A percentile compares a stretch with the other conserved stretches of the same genome.
Evolutionary conservation across 2,329 filamentous ascomycete genomes (phyloP).

Genomic region (Pseudogymnoascus sp.): DNA sequence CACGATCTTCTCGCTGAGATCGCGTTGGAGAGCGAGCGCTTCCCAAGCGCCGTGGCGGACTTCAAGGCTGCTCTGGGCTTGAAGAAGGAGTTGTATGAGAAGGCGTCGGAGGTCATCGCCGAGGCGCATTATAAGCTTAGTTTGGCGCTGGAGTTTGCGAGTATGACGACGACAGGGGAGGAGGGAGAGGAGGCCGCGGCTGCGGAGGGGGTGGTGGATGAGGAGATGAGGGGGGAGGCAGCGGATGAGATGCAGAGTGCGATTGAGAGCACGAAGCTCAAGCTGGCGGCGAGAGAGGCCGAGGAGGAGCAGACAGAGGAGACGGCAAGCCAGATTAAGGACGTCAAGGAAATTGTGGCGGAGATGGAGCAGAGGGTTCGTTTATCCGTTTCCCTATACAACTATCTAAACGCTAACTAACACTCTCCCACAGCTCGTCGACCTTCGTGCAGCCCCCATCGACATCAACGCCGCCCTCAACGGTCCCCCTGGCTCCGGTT

Average conservation of each 20-base stretch:
- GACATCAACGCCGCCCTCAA: constrained; percentile 50
- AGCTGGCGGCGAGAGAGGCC: constrained; percentile 63
- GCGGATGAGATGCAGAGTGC: constrained; percentile 65
- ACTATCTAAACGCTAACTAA: constrained; percentile 13
- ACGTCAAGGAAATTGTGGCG: constrained; percentile 70
- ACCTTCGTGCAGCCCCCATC: constrained; percentile 58
- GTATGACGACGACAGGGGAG: constrained; percentile 57
- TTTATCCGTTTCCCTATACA: constrained; percentile 12
- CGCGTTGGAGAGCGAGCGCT: constrained; percentile 91
- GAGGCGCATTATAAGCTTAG: constrained; percentile 97
- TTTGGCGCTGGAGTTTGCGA: constrained; percentile 87
- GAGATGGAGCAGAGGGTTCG: constrained; percentile 72
- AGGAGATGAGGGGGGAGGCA: constrained; percentile 64
- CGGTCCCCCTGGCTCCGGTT: constrained; percentile 40
- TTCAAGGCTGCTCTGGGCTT: constrained; percentile 69
- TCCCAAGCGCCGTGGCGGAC: constrained; percentile 79
- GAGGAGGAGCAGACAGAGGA: constrained; percentile 56
- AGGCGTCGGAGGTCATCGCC: constrained; percentile 77
- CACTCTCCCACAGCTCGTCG: constrained; percentile 47
- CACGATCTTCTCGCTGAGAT: constrained; percentile 94
- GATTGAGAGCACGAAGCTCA: constrained; percentile 64
- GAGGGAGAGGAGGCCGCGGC: constrained; percentile 40
- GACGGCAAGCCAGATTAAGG: constrained; percentile 54
- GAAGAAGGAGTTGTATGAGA: constrained; percentile 70
- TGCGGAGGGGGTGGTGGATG: constrained; percentile 48